Evolutionary conservation across 352 stramenopile genomes (phyloP).

Genomic region (Globisporangium barbulae): DNA sequence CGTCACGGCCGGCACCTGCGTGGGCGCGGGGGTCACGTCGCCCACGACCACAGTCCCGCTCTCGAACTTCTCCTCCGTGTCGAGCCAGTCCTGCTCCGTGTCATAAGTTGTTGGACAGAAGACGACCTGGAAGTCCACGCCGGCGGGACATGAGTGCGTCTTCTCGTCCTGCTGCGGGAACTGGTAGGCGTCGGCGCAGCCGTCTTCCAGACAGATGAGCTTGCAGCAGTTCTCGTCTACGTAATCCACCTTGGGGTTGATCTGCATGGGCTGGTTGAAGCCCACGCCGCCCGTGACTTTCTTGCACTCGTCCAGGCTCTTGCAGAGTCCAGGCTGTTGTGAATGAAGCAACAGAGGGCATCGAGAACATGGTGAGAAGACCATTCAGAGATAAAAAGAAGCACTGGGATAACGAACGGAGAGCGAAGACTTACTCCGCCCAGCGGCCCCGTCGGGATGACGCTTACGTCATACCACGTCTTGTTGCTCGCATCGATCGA

Average conservation of each 20-base stretch:
- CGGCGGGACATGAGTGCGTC: constrained; percentile 40
- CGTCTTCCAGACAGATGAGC: constrained; percentile 47
- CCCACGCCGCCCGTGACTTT: constrained; percentile 40
- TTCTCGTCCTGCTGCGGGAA: constrained; percentile 56
- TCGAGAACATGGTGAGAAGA: not conserved
- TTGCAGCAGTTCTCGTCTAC: constrained; percentile 26
- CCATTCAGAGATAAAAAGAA: not conserved
- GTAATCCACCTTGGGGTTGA: constrained; percentile 24
- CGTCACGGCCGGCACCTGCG: not conserved
- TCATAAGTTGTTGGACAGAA: constrained; percentile 37
- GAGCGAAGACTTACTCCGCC: constrained; percentile 25
- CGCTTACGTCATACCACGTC: constrained; percentile 44
- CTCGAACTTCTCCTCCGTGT: not conserved
- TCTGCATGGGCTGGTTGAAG: constrained; percentile 69
- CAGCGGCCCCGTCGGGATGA: constrained; percentile 30
- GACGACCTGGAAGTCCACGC: constrained; percentile 35
- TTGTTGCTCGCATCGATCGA: constrained; percentile 23
- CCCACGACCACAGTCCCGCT: constrained; percentile 11
- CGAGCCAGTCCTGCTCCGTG: constrained; percentile 10
- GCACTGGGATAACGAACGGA: not conserved
- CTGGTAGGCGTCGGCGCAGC: constrained; percentile 61
- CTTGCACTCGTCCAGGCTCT: constrained; percentile 54
- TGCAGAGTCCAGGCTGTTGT: constrained; percentile 39
- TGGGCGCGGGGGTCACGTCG: not conserved
- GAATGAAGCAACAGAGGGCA: not conserved